Percentiles rank a stretch among this genome's conserved stretches.
These are phyloP conservation scores for Mortierella sp. DNA, from an alignment of 371 early-diverging fungal genomes.

Conservation along the genomic window DNA sequence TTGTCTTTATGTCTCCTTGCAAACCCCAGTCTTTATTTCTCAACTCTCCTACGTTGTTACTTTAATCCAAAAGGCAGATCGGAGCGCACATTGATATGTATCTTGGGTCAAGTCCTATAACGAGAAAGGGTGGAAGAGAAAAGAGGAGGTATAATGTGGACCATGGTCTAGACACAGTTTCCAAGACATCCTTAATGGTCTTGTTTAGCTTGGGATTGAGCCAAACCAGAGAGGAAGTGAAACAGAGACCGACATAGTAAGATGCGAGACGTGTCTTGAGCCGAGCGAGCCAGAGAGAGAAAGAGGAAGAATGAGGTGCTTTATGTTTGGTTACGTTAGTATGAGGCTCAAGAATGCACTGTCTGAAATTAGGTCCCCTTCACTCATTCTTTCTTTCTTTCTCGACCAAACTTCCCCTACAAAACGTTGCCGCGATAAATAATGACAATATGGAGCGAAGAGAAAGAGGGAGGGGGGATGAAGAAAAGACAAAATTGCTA, in stretches of 20 bases:
- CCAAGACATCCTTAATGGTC: too few species aligned
- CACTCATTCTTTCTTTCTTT: background rate
- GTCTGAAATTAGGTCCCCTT: background rate
- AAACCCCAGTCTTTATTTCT: background rate
- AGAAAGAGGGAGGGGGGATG: background rate
- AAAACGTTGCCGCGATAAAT: background rate
- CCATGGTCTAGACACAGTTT: too few species aligned
- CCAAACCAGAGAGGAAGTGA: too few species aligned
- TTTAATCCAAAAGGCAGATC: too few species aligned
- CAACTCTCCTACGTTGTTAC: background rate
- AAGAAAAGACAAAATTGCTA: background rate
- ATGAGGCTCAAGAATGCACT: background rate
- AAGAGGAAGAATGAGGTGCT: background rate
- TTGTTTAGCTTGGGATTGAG: too few species aligned
- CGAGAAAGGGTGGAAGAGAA: too few species aligned
- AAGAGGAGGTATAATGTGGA: too few species aligned
- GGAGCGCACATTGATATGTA: too few species aligned
- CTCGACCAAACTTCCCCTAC: background rate
- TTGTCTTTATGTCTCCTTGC: background rate
- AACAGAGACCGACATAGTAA: too few species aligned
- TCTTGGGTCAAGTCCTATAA: too few species aligned
- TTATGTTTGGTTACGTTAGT: background rate
- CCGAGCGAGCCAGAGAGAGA: background rate
- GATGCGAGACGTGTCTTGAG: background rate
- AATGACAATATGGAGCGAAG: background rate